phyloP scores from a whole-genome alignment of 148 eudicot genomes.

The Fallopia convolvulus region DNA sequence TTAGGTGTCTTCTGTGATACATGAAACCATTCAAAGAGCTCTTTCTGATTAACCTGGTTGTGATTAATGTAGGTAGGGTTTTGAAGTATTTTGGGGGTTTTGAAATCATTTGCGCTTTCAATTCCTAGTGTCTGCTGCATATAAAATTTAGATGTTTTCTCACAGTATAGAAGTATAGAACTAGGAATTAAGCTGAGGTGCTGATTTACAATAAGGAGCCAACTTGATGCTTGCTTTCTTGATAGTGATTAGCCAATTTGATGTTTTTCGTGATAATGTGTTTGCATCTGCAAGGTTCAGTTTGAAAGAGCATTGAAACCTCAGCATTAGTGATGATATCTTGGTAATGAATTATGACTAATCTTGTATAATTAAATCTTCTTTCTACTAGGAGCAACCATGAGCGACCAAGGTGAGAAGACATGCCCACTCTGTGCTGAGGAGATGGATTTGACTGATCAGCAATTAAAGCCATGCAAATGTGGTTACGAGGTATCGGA shows the following conservation, averaged over 20 bases:
- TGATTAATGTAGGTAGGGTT: constrained; percentile 5
- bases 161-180: not conserved
- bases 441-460: constrained; percentile 99
- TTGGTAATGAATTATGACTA: not conserved
- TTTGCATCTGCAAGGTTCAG: not conserved
- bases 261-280: not conserved
- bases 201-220: not conserved
- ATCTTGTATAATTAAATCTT: constrained; percentile 12
- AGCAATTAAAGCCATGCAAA: constrained; percentile 93
- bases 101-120: not conserved
- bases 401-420: constrained; percentile 87
- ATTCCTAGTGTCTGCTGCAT: not conserved
- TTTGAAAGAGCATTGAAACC: not conserved
- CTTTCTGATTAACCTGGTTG: not conserved
- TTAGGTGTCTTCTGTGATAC: not conserved
- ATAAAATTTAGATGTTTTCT: not conserved
- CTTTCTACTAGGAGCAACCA: constrained; percentile 32
- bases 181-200: not conserved
- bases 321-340: not conserved
- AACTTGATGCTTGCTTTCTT: not conserved
- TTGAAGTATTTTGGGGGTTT: constrained; percentile 3
- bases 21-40: not conserved
- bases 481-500: constrained; percentile 80
- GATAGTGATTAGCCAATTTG: not conserved
- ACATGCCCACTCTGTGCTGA: constrained; percentile 96